phyloP scores from a whole-genome alignment of 345 rosid genomes.

The Sisymbrium irio region DNA sequence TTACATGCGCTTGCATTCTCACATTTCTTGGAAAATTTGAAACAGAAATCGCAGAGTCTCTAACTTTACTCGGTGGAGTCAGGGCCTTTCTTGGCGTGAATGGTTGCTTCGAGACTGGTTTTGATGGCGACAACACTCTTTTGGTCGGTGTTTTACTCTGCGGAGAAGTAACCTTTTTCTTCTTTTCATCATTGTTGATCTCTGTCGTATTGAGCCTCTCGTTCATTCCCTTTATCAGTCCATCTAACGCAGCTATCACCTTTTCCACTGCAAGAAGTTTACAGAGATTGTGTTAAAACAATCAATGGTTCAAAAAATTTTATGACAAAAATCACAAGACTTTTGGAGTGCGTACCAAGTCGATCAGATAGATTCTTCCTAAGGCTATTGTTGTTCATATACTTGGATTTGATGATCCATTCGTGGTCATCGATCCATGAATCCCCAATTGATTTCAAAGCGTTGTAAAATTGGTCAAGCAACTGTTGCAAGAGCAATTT shows the following conservation, averaged over 20 bases:
- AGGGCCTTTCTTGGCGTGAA: constrained; percentile 34
- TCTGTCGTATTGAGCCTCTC: constrained; percentile 56
- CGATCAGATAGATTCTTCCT: constrained; percentile 41
- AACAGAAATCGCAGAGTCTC: constrained; percentile 23
- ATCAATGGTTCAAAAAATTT: background rate
- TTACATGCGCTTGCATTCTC: constrained; percentile 56
- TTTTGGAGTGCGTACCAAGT: constrained; percentile 36
- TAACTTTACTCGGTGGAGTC: constrained; percentile 22
- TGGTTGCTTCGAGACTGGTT: constrained; percentile 29
- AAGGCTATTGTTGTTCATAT: constrained; percentile 24
- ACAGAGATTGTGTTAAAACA: background rate
- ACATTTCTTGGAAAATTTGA: constrained; percentile 34
- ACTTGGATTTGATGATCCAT: constrained; percentile 46
- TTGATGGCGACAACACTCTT: background rate
- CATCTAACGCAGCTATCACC: constrained; percentile 51
- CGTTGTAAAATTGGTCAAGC: constrained; percentile 43
- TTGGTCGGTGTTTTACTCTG: constrained; percentile 4
- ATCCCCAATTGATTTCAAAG: constrained; percentile 62
- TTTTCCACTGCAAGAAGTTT: constrained; percentile 45
- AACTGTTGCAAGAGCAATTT: constrained; percentile 37
- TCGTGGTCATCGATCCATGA: constrained; percentile 55
- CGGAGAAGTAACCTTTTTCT: constrained; percentile 15
- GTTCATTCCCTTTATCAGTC: constrained; percentile 43
- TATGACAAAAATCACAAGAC: background rate
- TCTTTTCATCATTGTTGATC: constrained; percentile 31